Evolutionary conservation across 2,329 filamentous ascomycete species (phyloP).

Genomic region (Raffaelea ambrosiae): DNA sequence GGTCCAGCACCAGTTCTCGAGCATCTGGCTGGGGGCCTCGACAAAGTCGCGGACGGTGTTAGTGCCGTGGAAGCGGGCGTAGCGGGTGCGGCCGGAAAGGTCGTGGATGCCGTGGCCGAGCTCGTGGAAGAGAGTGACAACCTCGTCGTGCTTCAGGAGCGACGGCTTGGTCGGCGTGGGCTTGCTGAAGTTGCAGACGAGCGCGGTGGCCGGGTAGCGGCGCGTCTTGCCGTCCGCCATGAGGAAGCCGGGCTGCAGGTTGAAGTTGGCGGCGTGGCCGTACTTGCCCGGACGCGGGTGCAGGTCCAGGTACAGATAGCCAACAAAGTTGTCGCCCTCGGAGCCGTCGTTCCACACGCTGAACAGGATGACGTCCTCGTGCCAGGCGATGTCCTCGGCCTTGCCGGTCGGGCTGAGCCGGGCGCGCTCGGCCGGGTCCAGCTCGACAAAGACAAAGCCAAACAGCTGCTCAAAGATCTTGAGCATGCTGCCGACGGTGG

Average conservation of each 20-base stretch:
- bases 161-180: conserved; percentile 68
- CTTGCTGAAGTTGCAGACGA: conserved; percentile 83
- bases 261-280: conserved; percentile 79
- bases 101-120: conserved; percentile 65
- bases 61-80: conserved; percentile 60
- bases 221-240: conserved; percentile 58
- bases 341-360: conserved; percentile 72
- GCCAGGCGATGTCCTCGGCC: conserved; percentile 68
- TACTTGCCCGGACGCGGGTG: conserved; percentile 77
- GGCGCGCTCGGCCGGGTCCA: conserved; percentile 57
- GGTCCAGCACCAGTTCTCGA: conserved; percentile 71
- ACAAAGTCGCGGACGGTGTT: conserved; percentile 60
- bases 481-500: conserved; percentile 69
- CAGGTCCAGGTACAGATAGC: conserved; percentile 76
- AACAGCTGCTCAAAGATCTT: conserved; percentile 78
- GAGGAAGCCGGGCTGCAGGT: conserved; percentile 64
- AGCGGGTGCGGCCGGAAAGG: conserved; percentile 52
- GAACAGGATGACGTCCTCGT: conserved; percentile 75
- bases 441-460: conserved; percentile 68
- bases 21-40: conserved; percentile 64
- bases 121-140: conserved; percentile 76
- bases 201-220: conserved; percentile 67
- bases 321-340: conserved; percentile 53
- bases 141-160: conserved; percentile 74
- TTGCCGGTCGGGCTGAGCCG: conserved; percentile 58